A percentile compares a stretch with the other conserved stretches of the same genome.
These are phyloP conservation scores for Syzygium syzygioides DNA, from an alignment of 441 rosid species.

Conservation along the genomic window DNA sequence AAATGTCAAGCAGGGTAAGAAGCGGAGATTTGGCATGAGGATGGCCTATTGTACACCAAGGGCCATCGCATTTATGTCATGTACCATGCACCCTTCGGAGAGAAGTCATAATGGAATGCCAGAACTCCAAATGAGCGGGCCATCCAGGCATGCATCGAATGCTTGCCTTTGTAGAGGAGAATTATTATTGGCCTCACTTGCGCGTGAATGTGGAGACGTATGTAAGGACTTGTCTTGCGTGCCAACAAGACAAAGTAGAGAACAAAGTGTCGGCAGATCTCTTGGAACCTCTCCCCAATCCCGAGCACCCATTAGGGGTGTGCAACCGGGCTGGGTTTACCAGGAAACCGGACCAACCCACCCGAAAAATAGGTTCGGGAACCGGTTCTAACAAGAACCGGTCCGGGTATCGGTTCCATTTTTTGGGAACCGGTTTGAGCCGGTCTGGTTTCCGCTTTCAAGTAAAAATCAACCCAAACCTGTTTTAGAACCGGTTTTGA, in stretches of 20 bases:
- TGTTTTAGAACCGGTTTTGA: no score
- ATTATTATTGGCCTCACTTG: neutral
- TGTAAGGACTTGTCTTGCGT: neutral
- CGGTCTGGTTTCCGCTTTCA: no score
- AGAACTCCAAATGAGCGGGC: neutral
- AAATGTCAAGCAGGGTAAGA: neutral
- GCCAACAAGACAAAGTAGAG: neutral
- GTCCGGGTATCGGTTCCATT: no score
- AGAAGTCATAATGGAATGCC: neutral
- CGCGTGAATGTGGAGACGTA: neutral
- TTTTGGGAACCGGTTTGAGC: no score
- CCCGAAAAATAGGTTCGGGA: no score
- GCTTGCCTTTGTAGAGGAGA: neutral
- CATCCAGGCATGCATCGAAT: neutral
- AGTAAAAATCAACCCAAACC: no score
- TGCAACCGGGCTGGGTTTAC: no score
- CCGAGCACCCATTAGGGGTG: neutral
- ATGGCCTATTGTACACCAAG: neutral
- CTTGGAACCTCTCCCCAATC: neutral
- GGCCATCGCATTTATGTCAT: neutral
- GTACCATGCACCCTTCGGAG: neutral
- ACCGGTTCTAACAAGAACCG: no score
- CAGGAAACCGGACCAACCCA: no score
- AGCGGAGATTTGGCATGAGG: neutral
- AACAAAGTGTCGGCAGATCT: neutral